Conservation (phyloP, 768 basidiomycete genomes). For the Phylloporus arenicola region DNA sequence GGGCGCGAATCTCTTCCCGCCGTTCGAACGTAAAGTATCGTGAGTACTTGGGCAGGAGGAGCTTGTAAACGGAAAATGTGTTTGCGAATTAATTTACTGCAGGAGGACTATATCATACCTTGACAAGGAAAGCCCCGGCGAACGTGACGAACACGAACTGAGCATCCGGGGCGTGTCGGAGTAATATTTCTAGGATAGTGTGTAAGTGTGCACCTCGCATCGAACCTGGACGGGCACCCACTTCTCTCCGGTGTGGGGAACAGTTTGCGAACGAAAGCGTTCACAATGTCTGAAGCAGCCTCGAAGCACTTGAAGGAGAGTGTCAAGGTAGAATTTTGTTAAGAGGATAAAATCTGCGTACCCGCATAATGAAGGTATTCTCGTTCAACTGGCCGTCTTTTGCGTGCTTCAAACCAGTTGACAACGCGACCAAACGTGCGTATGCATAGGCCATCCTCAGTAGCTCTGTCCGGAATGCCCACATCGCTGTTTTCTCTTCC, state of each 20-base stretch:
- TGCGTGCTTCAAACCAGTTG: conserved; percentile 74
- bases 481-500: conserved; percentile 45
- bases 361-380: conserved; percentile 60
- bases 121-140: conserved; percentile 77
- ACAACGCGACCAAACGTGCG: conserved; percentile 60
- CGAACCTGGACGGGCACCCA: conserved; percentile 26
- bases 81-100: neutral
- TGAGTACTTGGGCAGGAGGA: conserved; percentile 74
- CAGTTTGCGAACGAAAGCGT: conserved; percentile 53
- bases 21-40: conserved; percentile 53
- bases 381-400: conserved; percentile 53
- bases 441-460: conserved; percentile 63
- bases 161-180: conserved; percentile 73
- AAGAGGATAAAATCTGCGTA: conserved; percentile 32
- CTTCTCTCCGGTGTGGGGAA: conserved; percentile 48
- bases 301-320: conserved; percentile 47
- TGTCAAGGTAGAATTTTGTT: neutral
- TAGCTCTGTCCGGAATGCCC: conserved; percentile 56
- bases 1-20: conserved; percentile 53
- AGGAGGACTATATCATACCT: conserved; percentile 38
- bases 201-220: conserved; percentile 1
- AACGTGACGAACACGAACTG: conserved; percentile 78
- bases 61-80: conserved; percentile 32
- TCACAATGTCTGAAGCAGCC: conserved; percentile 63
- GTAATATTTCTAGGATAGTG: conserved; percentile 40